Conservation (phyloP, 2,329 filamentous ascomycete species). For the Penicillium expansum region DNA sequence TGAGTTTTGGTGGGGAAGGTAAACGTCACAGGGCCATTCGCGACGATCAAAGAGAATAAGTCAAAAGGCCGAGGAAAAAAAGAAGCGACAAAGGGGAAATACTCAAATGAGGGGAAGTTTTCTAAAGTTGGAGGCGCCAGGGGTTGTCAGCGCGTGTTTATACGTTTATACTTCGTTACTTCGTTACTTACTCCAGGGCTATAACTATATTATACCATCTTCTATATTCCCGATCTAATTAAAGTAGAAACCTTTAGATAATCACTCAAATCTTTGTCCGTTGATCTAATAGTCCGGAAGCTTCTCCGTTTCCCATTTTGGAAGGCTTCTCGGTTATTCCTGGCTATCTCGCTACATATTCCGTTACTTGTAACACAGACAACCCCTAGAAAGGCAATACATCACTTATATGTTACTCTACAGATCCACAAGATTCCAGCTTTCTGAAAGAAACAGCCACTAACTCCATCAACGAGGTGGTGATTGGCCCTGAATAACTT, state of each 20-base stretch:
- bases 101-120: conserved; percentile 28
- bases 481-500: background rate
- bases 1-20: conserved; percentile 17
- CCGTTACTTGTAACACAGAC: background rate
- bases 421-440: background rate
- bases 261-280: background rate
- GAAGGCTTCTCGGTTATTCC: background rate
- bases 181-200: no score
- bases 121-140: conserved; percentile 20
- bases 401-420: no score
- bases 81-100: background rate
- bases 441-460: background rate
- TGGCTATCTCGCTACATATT: background rate
- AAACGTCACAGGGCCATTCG: conserved; percentile 19
- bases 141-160: conserved; percentile 12
- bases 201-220: no score
- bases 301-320: background rate
- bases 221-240: no score
- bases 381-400: no score
- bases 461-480: background rate
- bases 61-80: background rate
- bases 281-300: background rate
- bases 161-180: conserved; percentile 14
- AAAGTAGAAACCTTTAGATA: no score
- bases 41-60: background rate